Evolutionary conservation across 2,329 filamentous ascomycete genomes (phyloP).

Genomic region (Lachnellula hyalina): DNA sequence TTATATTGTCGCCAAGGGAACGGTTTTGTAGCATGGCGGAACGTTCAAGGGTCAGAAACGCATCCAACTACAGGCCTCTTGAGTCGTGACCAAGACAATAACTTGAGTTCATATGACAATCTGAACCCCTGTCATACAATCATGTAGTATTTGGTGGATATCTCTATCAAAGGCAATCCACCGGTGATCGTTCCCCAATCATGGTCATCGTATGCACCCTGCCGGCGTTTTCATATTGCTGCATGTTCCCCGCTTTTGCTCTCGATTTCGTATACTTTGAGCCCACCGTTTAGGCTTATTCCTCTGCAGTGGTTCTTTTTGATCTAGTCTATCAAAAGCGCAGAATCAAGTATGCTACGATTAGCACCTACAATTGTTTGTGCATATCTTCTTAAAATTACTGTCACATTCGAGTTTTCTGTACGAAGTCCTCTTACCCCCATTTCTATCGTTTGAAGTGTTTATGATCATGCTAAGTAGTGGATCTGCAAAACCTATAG

Average conservation of each 20-base stretch:
- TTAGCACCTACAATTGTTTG: conserved; percentile 48
- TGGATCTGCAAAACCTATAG: conserved; percentile 36
- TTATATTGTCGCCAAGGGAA: too few relatives aligned
- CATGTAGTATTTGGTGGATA: conserved; percentile 2
- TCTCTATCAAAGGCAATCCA: conserved; percentile 33
- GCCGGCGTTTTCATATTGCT: conserved; percentile 45
- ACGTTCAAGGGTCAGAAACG: too few relatives aligned
- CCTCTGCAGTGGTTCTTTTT: conserved; percentile 10
- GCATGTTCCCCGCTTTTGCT: conserved; percentile 37
- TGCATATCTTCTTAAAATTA: conserved; percentile 31
- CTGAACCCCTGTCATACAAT: not conserved
- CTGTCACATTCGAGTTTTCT: conserved; percentile 26
- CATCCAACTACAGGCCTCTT: too few relatives aligned
- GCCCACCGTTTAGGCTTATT: conserved; percentile 33
- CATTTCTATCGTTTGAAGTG: conserved; percentile 37
- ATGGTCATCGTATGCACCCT: conserved; percentile 51
- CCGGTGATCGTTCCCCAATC: conserved; percentile 41
- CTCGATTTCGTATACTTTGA: conserved; percentile 41
- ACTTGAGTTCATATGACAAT: not conserved
- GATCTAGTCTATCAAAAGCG: conserved; percentile 37
- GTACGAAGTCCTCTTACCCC: conserved; percentile 26
- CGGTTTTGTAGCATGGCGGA: too few relatives aligned
- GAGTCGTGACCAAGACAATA: too few relatives aligned
- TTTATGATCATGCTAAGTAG: conserved; percentile 39
- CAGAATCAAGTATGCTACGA: conserved; percentile 49